Percentiles rank a stretch among this genome's conserved stretches.
Conservation (phyloP, 2,329 filamentous ascomycete species). For the Ustilaginoidea virens region DNA sequence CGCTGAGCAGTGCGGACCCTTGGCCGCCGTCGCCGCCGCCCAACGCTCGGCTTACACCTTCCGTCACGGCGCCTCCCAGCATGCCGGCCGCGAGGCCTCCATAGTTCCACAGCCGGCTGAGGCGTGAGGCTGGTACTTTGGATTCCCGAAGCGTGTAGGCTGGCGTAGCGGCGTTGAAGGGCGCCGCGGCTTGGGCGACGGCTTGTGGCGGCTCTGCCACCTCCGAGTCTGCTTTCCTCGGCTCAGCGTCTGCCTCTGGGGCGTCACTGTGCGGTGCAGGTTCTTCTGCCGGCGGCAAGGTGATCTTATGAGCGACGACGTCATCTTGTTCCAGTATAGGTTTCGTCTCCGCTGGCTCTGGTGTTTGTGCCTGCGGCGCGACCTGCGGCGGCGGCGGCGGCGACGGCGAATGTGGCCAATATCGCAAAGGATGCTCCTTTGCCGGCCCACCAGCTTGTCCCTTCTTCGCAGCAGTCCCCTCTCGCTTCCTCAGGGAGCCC, state of each 20-base stretch:
- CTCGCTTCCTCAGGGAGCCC: conserved; percentile 17
- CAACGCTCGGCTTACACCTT: conserved; percentile 66
- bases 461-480: conserved; percentile 4
- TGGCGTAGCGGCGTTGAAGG: conserved; percentile 8
- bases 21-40: conserved; percentile 37
- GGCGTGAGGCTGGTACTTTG: conserved; percentile 70
- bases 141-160: conserved; percentile 70
- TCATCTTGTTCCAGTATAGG: too few species aligned
- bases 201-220: conserved; percentile 3
- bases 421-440: conserved; percentile 22
- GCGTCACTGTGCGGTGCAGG: background rate
- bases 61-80: conserved; percentile 81
- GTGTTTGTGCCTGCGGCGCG: background rate
- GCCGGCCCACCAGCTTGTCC: conserved; percentile 8
- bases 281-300: too few species aligned
- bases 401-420: conserved; percentile 16
- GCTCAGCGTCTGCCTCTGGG: background rate
- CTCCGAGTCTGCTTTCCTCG: conserved; percentile 3
- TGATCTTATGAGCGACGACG: too few species aligned
- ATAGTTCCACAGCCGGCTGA: conserved; percentile 90
- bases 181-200: conserved; percentile 9
- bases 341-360: background rate
- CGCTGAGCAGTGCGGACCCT: conserved; percentile 76
- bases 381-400: background rate
- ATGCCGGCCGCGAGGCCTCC: conserved; percentile 85